These are phyloP conservation scores for Aspergillus caelatus DNA, from an alignment of 2,329 filamentous ascomycete species.

Conservation along the genomic window DNA sequence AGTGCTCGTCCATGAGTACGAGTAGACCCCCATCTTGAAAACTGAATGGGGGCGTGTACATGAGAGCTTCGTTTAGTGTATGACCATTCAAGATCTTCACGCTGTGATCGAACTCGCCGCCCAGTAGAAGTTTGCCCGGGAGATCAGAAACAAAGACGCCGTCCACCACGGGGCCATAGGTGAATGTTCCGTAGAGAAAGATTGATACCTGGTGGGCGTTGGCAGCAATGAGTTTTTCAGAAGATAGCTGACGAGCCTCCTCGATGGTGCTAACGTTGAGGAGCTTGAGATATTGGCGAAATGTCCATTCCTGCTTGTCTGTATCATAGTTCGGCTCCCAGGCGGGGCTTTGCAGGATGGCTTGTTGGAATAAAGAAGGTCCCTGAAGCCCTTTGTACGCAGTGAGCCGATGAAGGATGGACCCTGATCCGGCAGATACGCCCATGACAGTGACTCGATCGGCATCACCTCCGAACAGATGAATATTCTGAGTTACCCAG, in stretches of 20 bases:
- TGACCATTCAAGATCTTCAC: slow-evolving; percentile 51
- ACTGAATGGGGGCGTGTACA: slow-evolving; percentile 42
- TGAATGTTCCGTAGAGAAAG: slow-evolving; percentile 46
- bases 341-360: slow-evolving; percentile 50
- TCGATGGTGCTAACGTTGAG: slow-evolving; percentile 49
- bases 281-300: slow-evolving; percentile 43
- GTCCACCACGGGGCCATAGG: slow-evolving; percentile 52
- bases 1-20: slow-evolving; percentile 3
- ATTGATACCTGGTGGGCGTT: slow-evolving; percentile 47
- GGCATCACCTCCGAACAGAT: slow-evolving; percentile 58
- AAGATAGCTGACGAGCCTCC: slow-evolving; percentile 47
- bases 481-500: slow-evolving; percentile 60
- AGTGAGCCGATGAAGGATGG: slow-evolving; percentile 60
- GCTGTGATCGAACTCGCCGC: slow-evolving; percentile 35
- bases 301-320: slow-evolving; percentile 41
- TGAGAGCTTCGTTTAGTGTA: slow-evolving; percentile 47
- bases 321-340: slow-evolving; percentile 36
- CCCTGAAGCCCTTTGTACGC: slow-evolving; percentile 51
- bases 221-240: slow-evolving; percentile 43
- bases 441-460: slow-evolving; percentile 48
- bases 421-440: slow-evolving; percentile 56
- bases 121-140: slow-evolving; percentile 49
- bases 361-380: slow-evolving; percentile 37
- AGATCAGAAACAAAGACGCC: slow-evolving; percentile 52
- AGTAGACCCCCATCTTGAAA: slow-evolving; percentile 16